Base-by-base conservation (phyloP, 1,139 yeast species). In the Kodamaea plutei region DNA sequence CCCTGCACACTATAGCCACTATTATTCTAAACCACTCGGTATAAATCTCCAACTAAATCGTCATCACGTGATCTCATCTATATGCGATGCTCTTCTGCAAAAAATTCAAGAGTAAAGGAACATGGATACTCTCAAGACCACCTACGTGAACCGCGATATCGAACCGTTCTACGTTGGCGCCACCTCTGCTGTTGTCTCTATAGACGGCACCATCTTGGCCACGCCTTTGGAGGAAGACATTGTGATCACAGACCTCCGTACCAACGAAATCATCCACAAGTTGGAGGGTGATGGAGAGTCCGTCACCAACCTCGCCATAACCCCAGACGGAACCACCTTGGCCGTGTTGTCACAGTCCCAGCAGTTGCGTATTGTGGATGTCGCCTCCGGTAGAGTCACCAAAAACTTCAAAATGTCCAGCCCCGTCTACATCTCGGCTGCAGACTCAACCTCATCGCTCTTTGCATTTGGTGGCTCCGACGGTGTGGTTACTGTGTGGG, bases 391-490 rank as follows among this genome's bases (percentile, higher is more conserved):
- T 39, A 61, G 57, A 52, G 69, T 67, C 54, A 64, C 61, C 54
- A 84, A 69, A 54, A 61, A 65, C 13, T 68, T 70, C 58, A 80
- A 75, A 52, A 51, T 82, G 33, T 63, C 84, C 3, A 78, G 96
- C 1, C 96, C 97, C 1, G 84, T 85, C 2, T 84, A 84, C 54
- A 81, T 87, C 12, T 73, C 88, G 35, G 69, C 81, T 9, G 75
- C 76, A 19, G 98, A 91, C 54, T 56, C 75, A 5, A 87, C 96
- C 0, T 83, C 95, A 10, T 76, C 95, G 4, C 65, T 91, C 30
- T 76, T 89, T 50, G 95, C 96, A 21, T 80, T 93, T 48, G 99
- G 99, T 29, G 91, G 95, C 28, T 84, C 96, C 1, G 98, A 93
- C 54, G 97, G 98, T 30, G 75, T 79, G 23, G 84, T 89, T 13